A percentile compares a stretch with the other conserved stretches of the same genome.
Conservation (phyloP, 129 eudicot species). For the Tanacetum coccineum region DNA sequence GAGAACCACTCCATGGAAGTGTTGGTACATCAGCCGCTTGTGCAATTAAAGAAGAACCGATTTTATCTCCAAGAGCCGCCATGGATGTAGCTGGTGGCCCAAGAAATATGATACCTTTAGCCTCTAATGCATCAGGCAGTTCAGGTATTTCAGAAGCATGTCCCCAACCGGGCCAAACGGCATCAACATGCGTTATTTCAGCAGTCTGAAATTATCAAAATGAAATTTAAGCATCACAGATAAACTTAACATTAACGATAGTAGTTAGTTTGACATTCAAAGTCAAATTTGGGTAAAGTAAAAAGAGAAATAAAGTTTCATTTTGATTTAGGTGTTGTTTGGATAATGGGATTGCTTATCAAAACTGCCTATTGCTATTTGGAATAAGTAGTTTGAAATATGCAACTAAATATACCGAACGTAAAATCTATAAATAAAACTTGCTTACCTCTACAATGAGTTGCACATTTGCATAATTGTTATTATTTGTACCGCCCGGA, state of each 20-base stretch:
- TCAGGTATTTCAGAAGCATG: conserved; percentile 99
- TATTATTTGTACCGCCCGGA: conserved; percentile 97
- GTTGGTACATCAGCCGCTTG: conserved; percentile 99
- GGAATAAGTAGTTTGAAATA: too few species aligned
- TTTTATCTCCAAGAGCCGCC: conserved; percentile 97
- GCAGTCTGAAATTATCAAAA: conserved; percentile 55
- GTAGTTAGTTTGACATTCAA: too few species aligned
- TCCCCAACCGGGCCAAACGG: conserved; percentile 99
- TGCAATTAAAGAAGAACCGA: conserved; percentile 96
- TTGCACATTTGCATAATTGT: conserved; percentile 96
- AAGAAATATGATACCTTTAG: conserved; percentile 86
- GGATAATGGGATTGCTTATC: too few species aligned
- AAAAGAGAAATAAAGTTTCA: too few species aligned
- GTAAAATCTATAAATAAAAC: not conserved
- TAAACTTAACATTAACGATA: too few species aligned
- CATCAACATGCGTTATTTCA: conserved; percentile 91
- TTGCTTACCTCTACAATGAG: conserved; percentile 94
- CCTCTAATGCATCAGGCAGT: conserved; percentile 81
- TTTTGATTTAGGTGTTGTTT: too few species aligned
- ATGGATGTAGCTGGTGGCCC: conserved; percentile 95
- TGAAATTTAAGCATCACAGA: too few species aligned
- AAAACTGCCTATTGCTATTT: too few species aligned
- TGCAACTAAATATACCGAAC: too few species aligned
- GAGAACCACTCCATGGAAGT: conserved; percentile 99
- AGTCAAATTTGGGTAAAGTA: too few species aligned